Base-by-base conservation (phyloP, 768 basidiomycete genomes). In the Mycena belliarum region DNA sequence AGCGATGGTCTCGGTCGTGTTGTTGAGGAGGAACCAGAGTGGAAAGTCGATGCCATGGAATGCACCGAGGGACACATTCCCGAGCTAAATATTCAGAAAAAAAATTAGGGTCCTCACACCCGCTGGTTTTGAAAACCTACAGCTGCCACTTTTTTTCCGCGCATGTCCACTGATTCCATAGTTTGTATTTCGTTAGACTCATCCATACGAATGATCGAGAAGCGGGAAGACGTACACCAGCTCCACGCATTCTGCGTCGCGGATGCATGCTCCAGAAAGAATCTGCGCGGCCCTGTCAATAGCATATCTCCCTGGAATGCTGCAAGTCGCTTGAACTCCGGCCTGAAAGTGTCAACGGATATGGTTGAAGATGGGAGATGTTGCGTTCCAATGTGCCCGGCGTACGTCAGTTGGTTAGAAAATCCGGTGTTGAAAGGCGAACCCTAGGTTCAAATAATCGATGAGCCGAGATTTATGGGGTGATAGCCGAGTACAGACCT, bases 251-350 rank as follows among this genome's bases (percentile, higher is more conserved):
- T 56, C 56, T 77, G 73, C 7, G 64, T 74, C 15, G 50, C 57
- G 0, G 74, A 68, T 0, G 69, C 68, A 3, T 65, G 51, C n/a
- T 71, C 45, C 20, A 77, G 60, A 55, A 76, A 69, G 55, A 69
- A 73, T 16, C 76, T 66, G 3, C 75, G 70, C 16, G 69, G 70
- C 1, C 65, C 70, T 18, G 75, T 70, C 61, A 76, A 77, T 11
- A 56, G 43, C 3, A 66, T 35, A 55, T 80, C 78, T 0, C 77
- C 76, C 37, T 69, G 70, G 21, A 76, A 55, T 1, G 76, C 73
- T 1, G 76, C 70, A 3, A 77, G 52, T 0, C 78, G 73, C 55
- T 78, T 79, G 61, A 63, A 78, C 64, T 79, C 51, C 0, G 76
- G 76, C 2, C 75, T 75, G n/a, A n/a, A n/a, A n/a, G n/a, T n/a